phyloP scores from a whole-genome alignment of 768 basidiomycete species.

The Cyclocybe aegerita region DNA sequence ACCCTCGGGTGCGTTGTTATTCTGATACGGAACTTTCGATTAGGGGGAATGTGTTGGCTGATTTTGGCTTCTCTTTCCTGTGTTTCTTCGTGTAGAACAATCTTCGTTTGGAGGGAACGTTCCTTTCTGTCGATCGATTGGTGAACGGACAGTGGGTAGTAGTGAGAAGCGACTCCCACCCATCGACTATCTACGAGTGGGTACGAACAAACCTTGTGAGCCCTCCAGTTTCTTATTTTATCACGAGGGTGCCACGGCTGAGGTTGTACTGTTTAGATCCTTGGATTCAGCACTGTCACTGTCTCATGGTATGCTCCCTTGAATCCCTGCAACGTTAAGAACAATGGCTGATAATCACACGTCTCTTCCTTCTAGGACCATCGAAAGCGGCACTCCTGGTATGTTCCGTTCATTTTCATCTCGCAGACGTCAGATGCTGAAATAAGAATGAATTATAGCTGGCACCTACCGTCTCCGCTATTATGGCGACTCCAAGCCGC shows the following conservation, averaged over 20 bases:
- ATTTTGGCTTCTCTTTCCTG: neutral
- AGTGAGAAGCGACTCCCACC: slow-evolving; percentile 75
- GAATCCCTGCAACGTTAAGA: neutral
- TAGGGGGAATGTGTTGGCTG: slow-evolving; percentile 1
- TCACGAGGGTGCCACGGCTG: slow-evolving; percentile 1
- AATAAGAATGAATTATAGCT: slow-evolving; percentile 32
- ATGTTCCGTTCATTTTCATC: slow-evolving; percentile 18
- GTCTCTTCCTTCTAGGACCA: slow-evolving; percentile 17
- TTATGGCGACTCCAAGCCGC: slow-evolving; percentile 74
- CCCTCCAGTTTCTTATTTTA: slow-evolving; percentile 6
- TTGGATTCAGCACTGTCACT: slow-evolving; percentile 64
- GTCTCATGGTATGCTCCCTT: slow-evolving; percentile 55
- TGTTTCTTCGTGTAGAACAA: slow-evolving; percentile 55
- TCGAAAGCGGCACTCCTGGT: slow-evolving; percentile 54
- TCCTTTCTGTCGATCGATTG: slow-evolving; percentile 63
- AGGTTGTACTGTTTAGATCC: slow-evolving; percentile 32
- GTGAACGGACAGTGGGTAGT: slow-evolving; percentile 50
- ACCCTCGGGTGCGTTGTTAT: slow-evolving; percentile 58
- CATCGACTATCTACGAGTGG: slow-evolving; percentile 73
- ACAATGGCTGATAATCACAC: slow-evolving; percentile 2
- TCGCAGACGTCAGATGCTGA: slow-evolving; percentile 10
- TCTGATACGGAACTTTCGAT: slow-evolving; percentile 8
- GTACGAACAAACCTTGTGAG: slow-evolving; percentile 51
- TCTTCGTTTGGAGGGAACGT: slow-evolving; percentile 69
- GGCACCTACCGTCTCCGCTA: slow-evolving; percentile 73